Base-by-base conservation (phyloP, 2,329 filamentous ascomycete genomes). In the Sporothrix brasiliensis region DNA sequence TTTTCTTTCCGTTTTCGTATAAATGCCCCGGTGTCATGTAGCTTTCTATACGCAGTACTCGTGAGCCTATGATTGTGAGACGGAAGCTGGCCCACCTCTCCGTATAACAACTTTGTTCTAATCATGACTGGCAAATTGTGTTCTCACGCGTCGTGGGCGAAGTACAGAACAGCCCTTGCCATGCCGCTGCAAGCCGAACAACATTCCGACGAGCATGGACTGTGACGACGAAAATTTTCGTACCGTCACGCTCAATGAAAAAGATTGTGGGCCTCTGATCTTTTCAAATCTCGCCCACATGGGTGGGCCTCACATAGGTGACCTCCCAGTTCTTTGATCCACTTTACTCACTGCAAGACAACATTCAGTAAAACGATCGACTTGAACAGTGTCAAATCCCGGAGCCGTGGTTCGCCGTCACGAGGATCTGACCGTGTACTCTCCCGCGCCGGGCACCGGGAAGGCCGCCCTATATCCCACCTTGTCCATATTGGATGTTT, bases 61-160 rank as follows among this genome's bases (percentile, higher is more conserved):
- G 24, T 54, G 52, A 30, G 52, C 24, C 14, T 54, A 7, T 58
- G 19, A 60, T 60, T 30, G 54, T 60, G 54, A 60, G 30, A 60
- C 54, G 30, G 19, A 60, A 16, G 44, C 10, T 39, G 54, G 54
- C 39, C 54, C 54, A 58, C 54, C 41, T 4, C 4, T 49, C 44
- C 44, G 16, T 34, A 34, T 9, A 34, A 34, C 34, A 34, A 34
- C 5, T 7, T 6, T 9, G 6, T 9, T 9, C 7, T 34, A 0
- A 34, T 34, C 9, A 34, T 9, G 34, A 9, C 6, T 34, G 34
- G 34, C 34, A 34, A 34, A 34, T 34, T 34, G 34, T 34, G 34
- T 34, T 34, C 27, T 30, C 27, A 30, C 27, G 34, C 34, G 4
- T 34, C 6, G 34, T 34, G 34, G 4, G 1, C 1, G 7, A 34